Evolutionary conservation across 768 basidiomycete species (phyloP).

Genomic region (Mycena haematopus): DNA sequence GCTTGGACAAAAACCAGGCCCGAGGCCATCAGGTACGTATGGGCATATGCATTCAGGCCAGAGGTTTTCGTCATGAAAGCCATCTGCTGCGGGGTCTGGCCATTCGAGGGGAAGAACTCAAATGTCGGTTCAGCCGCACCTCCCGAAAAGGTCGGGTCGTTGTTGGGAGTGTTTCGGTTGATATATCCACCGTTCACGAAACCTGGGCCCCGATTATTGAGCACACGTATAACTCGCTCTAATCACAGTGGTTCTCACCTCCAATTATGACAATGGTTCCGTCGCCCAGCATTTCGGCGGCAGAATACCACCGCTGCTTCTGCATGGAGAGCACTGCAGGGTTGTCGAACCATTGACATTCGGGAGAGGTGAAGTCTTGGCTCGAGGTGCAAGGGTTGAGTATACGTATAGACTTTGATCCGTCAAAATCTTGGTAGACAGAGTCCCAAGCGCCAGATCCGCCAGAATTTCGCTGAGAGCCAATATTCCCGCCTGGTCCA

Average conservation of each 20-base stretch:
- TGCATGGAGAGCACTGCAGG: constrained; percentile 64
- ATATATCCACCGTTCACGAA: constrained; percentile 78
- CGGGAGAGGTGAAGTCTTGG: constrained; percentile 52
- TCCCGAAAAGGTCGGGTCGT: constrained; percentile 68
- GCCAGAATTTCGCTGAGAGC: constrained; percentile 52
- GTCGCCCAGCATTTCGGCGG: constrained; percentile 71
- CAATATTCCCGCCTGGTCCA: constrained; percentile 67
- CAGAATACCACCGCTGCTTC: constrained; percentile 78
- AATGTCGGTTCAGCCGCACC: constrained; percentile 81
- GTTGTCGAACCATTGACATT: constrained; percentile 64
- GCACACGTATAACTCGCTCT: no score
- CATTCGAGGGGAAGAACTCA: constrained; percentile 79
- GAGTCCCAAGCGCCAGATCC: constrained; percentile 64
- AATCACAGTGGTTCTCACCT: constrained; percentile 31
- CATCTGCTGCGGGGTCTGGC: constrained; percentile 54
- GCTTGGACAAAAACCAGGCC: constrained; percentile 85
- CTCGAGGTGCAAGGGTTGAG: constrained; percentile 72
- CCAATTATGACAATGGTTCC: constrained; percentile 84
- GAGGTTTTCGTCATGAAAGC: constrained; percentile 74
- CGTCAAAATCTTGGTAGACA: constrained; percentile 76
- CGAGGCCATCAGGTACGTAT: constrained; percentile 75
- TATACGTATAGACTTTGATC: constrained; percentile 66
- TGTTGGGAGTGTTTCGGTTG: constrained; percentile 75
- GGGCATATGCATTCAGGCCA: constrained; percentile 80
- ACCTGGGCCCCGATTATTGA: constrained; percentile 31